Conservation (phyloP, 2,329 filamentous ascomycete species). For the Helotiales sp. region DNA sequence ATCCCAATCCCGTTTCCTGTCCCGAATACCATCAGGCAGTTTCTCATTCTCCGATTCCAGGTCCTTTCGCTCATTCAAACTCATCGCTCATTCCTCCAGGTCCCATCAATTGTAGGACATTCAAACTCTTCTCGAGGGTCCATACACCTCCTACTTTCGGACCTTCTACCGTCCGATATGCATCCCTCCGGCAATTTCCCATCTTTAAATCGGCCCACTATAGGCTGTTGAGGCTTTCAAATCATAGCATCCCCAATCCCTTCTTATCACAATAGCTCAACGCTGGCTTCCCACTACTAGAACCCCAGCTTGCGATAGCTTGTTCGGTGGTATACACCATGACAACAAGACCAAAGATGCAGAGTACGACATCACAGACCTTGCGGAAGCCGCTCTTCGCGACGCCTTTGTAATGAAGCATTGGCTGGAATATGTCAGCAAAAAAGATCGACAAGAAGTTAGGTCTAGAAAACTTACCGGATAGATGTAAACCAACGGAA, state of each 20-base stretch:
- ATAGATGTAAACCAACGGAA: conserved; percentile 96
- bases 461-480: conserved; percentile 66
- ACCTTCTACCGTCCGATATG: too few species aligned
- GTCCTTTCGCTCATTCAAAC: too few species aligned
- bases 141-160: neutral
- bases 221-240: too few species aligned
- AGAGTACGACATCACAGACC: conserved; percentile 71
- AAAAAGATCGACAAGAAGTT: neutral
- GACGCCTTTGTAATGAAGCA: conserved; percentile 84
- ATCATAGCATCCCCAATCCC: conserved; percentile 10
- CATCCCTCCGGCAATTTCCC: too few species aligned
- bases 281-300: conserved; percentile 47
- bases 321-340: conserved; percentile 91
- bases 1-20: too few species aligned
- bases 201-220: too few species aligned
- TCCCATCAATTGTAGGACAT: neutral
- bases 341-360: conserved; percentile 78
- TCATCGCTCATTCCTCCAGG: neutral
- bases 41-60: too few species aligned
- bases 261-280: conserved; percentile 61
- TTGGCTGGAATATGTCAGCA: conserved; percentile 56
- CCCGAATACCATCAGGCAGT: too few species aligned
- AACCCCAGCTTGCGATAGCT: conserved; percentile 85
- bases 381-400: conserved; percentile 69
- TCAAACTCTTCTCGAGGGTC: neutral